Percentiles rank a stretch among this genome's conserved stretches.
phyloP scores from a whole-genome alignment of 352 stramenopile species.

The Blastocystis sp. region DNA sequence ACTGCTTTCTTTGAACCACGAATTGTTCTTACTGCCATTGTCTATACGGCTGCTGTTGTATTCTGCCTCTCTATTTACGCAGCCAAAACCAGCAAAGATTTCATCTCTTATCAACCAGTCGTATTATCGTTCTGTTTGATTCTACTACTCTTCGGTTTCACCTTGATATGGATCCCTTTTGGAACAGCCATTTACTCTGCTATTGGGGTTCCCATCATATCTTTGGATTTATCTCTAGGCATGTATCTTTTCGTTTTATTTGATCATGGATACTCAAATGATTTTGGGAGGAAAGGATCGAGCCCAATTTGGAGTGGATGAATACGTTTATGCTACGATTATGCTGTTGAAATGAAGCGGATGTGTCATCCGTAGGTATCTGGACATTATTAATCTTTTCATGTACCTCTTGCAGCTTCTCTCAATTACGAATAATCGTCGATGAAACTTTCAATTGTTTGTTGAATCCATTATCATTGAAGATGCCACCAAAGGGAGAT shows the following conservation, averaged over 20 bases:
- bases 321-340: constrained; percentile 9
- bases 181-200: background rate
- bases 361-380: background rate
- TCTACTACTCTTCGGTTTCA: background rate
- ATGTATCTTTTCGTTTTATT: background rate
- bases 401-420: background rate
- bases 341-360: background rate
- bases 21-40: background rate
- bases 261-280: background rate
- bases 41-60: background rate
- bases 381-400: constrained; percentile 34
- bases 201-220: background rate
- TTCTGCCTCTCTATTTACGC: background rate
- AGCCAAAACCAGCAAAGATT: background rate
- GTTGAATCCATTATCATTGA: background rate
- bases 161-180: background rate
- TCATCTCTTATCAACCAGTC: background rate
- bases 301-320: background rate
- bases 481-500: background rate
- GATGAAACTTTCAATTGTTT: background rate
- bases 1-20: background rate
- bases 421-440: background rate
- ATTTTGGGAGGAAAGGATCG: constrained; percentile 14
- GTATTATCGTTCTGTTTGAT: background rate
- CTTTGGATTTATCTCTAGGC: no score